Conservation (phyloP, 2,329 filamentous ascomycete species). For the Arachnomyces sp. region DNA sequence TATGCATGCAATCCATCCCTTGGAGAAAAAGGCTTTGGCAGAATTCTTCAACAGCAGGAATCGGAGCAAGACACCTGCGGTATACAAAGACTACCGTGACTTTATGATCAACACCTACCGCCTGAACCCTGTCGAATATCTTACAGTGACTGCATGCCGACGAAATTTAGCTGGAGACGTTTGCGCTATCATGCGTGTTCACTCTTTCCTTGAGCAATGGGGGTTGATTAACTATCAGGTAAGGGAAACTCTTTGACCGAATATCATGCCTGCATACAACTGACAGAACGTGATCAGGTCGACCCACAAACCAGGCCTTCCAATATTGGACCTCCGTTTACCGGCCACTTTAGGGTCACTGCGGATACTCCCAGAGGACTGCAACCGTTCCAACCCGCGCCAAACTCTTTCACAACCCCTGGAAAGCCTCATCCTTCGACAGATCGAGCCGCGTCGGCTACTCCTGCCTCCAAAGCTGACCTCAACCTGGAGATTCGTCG, state of each 20-base stretch:
- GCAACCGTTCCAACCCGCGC: slow-evolving; percentile 87
- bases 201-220: slow-evolving; percentile 97
- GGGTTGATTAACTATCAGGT: slow-evolving; percentile 98
- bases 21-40: slow-evolving; percentile 88
- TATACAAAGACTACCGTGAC: slow-evolving; percentile 98
- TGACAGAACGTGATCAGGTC: slow-evolving; percentile 52
- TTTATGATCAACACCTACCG: slow-evolving; percentile 99
- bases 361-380: slow-evolving; percentile 92
- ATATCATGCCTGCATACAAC: slow-evolving; percentile 1
- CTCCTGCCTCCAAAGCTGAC: slow-evolving; percentile 63
- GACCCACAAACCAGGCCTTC: slow-evolving; percentile 92
- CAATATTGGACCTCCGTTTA: slow-evolving; percentile 91
- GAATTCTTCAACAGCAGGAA: slow-evolving; percentile 99
- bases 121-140: slow-evolving; percentile 87
- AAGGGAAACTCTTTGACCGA: slow-evolving; percentile 17
- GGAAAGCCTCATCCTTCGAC: slow-evolving; percentile 59
- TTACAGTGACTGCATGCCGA: slow-evolving; percentile 92
- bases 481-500: slow-evolving; percentile 87
- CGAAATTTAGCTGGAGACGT: slow-evolving; percentile 94
- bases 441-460: slow-evolving; percentile 59
- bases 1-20: slow-evolving; percentile 83
- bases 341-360: slow-evolving; percentile 91
- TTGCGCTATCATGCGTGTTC: slow-evolving; percentile 97
- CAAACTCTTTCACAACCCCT: slow-evolving; percentile 57
- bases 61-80: slow-evolving; percentile 90